A percentile compares a stretch with the other conserved stretches of the same genome.
These are phyloP conservation scores for Crithidia fasciculata DNA, from an alignment of 208 protist genomes.

Conservation along the genomic window DNA sequence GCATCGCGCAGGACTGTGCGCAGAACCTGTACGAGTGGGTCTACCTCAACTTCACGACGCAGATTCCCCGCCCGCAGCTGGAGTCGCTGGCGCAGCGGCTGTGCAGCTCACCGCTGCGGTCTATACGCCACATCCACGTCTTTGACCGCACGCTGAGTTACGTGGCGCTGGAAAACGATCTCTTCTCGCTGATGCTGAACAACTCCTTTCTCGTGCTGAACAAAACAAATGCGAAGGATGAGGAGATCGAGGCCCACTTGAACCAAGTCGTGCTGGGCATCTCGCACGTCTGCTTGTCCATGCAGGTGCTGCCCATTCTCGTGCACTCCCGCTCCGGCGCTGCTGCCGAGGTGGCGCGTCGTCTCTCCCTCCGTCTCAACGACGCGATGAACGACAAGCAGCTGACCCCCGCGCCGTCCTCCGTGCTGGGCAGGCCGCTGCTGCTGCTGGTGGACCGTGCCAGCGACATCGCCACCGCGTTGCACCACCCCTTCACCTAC, in stretches of 20 bases:
- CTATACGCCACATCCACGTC: conserved; percentile 81
- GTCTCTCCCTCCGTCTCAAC: conserved; percentile 64
- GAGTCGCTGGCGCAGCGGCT: conserved; percentile 79
- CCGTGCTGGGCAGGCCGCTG: conserved; percentile 73
- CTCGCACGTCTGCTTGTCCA: conserved; percentile 82
- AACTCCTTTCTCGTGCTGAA: conserved; percentile 78
- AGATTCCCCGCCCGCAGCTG: conserved; percentile 66
- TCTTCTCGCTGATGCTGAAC: conserved; percentile 88
- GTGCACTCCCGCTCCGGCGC: conserved; percentile 81
- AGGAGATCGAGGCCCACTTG: conserved; percentile 77
- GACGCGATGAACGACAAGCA: conserved; percentile 80
- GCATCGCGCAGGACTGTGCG: conserved; percentile 79
- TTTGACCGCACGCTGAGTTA: conserved; percentile 89
- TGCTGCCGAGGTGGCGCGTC: conserved; percentile 79
- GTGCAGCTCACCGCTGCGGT: conserved; percentile 47
- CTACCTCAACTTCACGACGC: conserved; percentile 90
- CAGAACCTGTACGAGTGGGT: conserved; percentile 85
- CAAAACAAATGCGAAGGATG: conserved; percentile 58
- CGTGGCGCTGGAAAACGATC: conserved; percentile 80
- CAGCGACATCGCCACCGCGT: conserved; percentile 78
- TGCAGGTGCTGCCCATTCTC: conserved; percentile 85
- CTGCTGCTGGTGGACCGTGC: conserved; percentile 84
- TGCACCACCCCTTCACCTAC: conserved; percentile 92
- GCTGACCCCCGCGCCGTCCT: conserved; percentile 57
- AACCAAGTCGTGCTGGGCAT: conserved; percentile 77